Evolutionary conservation across 1,284 basidiomycete species (phyloP), one percentile per base, ranked within the genome.

Genomic region (Coniferiporia sulphurascens): DNA sequence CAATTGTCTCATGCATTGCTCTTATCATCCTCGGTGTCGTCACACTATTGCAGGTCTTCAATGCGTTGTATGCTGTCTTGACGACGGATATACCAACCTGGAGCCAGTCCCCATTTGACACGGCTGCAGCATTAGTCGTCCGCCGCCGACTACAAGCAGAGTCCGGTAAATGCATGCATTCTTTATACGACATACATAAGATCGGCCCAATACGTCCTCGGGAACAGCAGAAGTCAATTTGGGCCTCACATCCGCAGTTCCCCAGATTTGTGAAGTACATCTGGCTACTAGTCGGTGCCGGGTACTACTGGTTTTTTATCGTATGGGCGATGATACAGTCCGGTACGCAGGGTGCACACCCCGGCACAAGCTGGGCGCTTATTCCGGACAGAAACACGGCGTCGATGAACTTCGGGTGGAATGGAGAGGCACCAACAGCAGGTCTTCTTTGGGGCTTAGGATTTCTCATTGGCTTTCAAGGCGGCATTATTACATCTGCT

Each of bases 251-350:
- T 43, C 52, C 52, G 34, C 57, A 59, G 15, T 62, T 55, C 34
- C 57, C 46, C 41, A 9, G 35, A 43, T 55, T 62, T 19, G 43
- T 32, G 9, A 35, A 50, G 57, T 59, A 55, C n/a, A 52, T 59
- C 27, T 52, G 53, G 52, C 46, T 62, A 35, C 38, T 59, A 15
- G 46, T 59, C 1, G 57, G 45, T 17, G 41, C 48, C 12, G 48
- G 50, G 13, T 62, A 59, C 45, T 59, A 59, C 41, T 62, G 61
- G 61, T 34, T 51, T 19, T 35, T 62, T 22, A 45, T 62, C 44
- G 52, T 62, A 3, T 50, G 52, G 46, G 46, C 36, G 15, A 56
- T 62, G 58, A 53, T 52, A 12, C 8, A 34, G 17, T 59, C 58
- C 15, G 57, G 61, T 19, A 59, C 61, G 10, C 46, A 59, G 41